Base-by-base conservation (phyloP, 148 eudicot species). In the Selenicereus undatus region DNA sequence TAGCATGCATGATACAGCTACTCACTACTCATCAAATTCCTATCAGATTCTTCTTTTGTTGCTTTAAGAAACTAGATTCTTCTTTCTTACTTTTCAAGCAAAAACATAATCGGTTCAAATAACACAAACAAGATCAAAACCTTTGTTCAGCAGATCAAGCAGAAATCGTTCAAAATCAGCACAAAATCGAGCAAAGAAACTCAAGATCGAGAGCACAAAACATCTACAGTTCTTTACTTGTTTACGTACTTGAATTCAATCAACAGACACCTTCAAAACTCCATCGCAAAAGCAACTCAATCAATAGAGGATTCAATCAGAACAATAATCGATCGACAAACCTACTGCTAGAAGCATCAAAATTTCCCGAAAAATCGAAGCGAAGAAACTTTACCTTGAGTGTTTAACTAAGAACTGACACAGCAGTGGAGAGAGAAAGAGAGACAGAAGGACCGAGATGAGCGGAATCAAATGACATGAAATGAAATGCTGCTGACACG, bases 391-490 rank as follows among this genome's bases (percentile, higher is more conserved):
- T 35, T 56, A 82, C 84, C 80, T 76, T 70, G 29, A 35, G 73
- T 22, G 35, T 24, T 3, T 0, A 32, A 32, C 32, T 32, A 32
- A 32, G 71, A 66, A 66, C 51, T 39, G 75, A 48, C 60, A 42
- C 48, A 26, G 8, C 20, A 21, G 60, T 32, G 10, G 50, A 12
- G 27, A 7, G 35, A 13, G 35, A 58, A 39, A 32, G 56, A 52
- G 43, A 4, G 43, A 39, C 3, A 39, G 43, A 39, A 39, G 43
- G 43, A 5, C 3, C 43, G 83, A 68, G 75, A 76, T 73, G 35
- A 26, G 73, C 78, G 78, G 82, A 80, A 39, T 39, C 43, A 39
- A 39, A 80, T 80, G 62, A 42, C 74, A 45, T 50, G 60, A 39
- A 39, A 80, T 80, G 62, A 42, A 74, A 45, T 50, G 60, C 24